phyloP scores from a whole-genome alignment of 1,139 yeast genomes.

The Candida frijolesensis region DNA sequence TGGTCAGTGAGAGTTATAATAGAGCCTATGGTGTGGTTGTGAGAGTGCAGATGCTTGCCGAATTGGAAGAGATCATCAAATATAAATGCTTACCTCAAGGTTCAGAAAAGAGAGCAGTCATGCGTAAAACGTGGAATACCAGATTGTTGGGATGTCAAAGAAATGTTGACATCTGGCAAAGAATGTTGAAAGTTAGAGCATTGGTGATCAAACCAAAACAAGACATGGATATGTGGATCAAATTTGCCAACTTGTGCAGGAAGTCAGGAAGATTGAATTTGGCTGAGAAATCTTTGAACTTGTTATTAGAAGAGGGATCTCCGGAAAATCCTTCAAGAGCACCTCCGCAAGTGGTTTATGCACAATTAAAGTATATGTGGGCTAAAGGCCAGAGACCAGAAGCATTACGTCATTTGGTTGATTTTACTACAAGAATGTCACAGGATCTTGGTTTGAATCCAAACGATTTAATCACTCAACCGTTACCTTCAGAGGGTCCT shows the following conservation, averaged over 20 bases:
- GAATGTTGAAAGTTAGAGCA: conserved; percentile 91
- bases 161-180: conserved; percentile 97
- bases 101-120: conserved; percentile 72
- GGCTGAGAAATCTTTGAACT: conserved; percentile 88
- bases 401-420: conserved; percentile 82
- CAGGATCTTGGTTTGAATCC: conserved; percentile 79
- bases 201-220: conserved; percentile 93
- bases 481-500: conserved; percentile 76
- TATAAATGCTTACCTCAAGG: conserved; percentile 85
- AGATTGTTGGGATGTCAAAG: conserved; percentile 91
- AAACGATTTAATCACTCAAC: conserved; percentile 83
- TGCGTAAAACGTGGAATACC: conserved; percentile 93
- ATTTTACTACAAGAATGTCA: conserved; percentile 89
- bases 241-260: conserved; percentile 93
- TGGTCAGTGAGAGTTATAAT: conserved; percentile 93
- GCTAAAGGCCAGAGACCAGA: conserved; percentile 88
- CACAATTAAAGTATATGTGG: conserved; percentile 97
- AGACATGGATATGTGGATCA: conserved; percentile 98
- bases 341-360: conserved; percentile 95
- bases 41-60: conserved; percentile 95
- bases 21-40: conserved; percentile 97
- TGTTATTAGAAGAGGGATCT: conserved; percentile 65
- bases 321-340: conserved; percentile 72
- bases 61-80: conserved; percentile 88
- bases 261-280: conserved; percentile 90